phyloP scores from a whole-genome alignment of 768 basidiomycete genomes.

The Auricularia heimuer region DNA sequence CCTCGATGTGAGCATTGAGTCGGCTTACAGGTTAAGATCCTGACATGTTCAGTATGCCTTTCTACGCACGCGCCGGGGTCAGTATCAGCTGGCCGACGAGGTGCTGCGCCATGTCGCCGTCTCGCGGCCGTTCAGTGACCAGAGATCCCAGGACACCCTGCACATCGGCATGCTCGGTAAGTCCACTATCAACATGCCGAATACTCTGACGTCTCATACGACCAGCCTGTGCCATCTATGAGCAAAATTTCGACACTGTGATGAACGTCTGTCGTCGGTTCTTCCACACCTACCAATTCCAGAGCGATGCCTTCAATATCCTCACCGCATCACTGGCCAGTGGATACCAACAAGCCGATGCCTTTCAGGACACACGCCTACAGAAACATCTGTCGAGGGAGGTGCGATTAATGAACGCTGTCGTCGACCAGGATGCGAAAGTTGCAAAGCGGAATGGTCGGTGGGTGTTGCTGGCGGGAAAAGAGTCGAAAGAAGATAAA shows the following conservation, averaged over 20 bases:
- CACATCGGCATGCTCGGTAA: constrained; percentile 68
- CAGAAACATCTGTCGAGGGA: constrained; percentile 83
- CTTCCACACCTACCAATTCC: constrained; percentile 68
- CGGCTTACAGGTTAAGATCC: background rate
- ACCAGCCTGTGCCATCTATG: constrained; percentile 63
- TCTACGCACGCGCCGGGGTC: constrained; percentile 49
- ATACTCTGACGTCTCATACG: background rate
- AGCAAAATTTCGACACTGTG: constrained; percentile 43
- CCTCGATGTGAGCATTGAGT: constrained; percentile 54
- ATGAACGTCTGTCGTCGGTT: constrained; percentile 73
- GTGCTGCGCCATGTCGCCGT: constrained; percentile 63
- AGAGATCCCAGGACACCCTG: constrained; percentile 56
- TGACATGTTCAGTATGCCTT: constrained; percentile 48
- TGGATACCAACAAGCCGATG: constrained; percentile 59
- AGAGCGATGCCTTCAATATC: constrained; percentile 76
- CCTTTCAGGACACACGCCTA: constrained; percentile 66
- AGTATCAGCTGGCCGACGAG: constrained; percentile 61
- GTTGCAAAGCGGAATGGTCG: constrained; percentile 53
- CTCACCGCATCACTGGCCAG: constrained; percentile 64
- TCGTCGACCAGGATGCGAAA: constrained; percentile 53
- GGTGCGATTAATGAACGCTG: constrained; percentile 56
- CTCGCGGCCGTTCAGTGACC: constrained; percentile 63
- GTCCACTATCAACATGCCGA: constrained; percentile 15
- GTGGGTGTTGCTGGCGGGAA: constrained; percentile 41
- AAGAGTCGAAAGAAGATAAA: constrained; percentile 25